Evolutionary conservation across 1,284 basidiomycete species (phyloP).

Genomic region (Cutaneotrichosporon curvatum): DNA sequence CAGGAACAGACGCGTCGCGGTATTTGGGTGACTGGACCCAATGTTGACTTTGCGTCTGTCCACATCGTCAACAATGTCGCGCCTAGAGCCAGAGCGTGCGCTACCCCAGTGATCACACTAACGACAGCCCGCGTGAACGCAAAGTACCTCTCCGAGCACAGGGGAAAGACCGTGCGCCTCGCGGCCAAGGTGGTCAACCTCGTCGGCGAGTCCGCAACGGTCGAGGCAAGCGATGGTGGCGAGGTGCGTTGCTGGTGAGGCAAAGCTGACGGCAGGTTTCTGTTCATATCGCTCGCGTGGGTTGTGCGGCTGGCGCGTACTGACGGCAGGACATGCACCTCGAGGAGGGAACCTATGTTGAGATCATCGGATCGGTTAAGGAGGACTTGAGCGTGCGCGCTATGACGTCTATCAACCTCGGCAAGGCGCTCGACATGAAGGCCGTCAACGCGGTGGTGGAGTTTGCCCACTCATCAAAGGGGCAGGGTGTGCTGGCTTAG

Average conservation of each 20-base stretch:
- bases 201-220: slow-evolving; percentile 54
- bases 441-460: slow-evolving; percentile 39
- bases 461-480: slow-evolving; percentile 35
- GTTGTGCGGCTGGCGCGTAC: neutral
- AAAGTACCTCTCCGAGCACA: slow-evolving; percentile 28
- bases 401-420: slow-evolving; percentile 57
- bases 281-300: slow-evolving; percentile 52
- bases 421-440: slow-evolving; percentile 52
- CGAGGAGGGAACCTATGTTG: slow-evolving; percentile 55
- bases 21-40: neutral
- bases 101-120: neutral
- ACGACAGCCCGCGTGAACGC: slow-evolving; percentile 39
- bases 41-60: neutral
- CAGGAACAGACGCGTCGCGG: neutral
- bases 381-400: slow-evolving; percentile 59
- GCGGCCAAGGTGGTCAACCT: slow-evolving; percentile 61
- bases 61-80: slow-evolving; percentile 24
- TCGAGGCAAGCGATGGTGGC: slow-evolving; percentile 65
- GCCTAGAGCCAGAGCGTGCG: slow-evolving; percentile 39
- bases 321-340: slow-evolving; percentile 50
- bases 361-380: slow-evolving; percentile 65
- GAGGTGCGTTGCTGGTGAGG: slow-evolving; percentile 43
- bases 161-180: slow-evolving; percentile 58
- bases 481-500: slow-evolving; percentile 32
- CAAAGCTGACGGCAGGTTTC: slow-evolving; percentile 48